Base-by-base conservation (phyloP, 2,329 filamentous ascomycete species). In the Alternaria tenuissima region DNA sequence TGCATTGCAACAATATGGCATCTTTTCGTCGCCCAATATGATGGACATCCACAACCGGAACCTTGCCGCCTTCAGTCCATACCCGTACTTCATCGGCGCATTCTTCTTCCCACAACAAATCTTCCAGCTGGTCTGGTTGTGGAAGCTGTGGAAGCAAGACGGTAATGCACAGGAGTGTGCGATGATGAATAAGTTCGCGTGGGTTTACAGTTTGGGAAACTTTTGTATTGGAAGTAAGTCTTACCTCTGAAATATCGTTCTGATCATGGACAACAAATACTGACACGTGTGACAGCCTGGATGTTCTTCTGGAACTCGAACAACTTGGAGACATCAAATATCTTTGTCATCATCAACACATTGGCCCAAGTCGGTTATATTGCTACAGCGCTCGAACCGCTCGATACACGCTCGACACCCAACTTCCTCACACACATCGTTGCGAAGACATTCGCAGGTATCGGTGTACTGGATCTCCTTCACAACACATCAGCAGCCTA, bases 81-180 rank as follows among this genome's bases (percentile, higher is more conserved):
- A 87, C 58, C 85, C 86, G 1, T 85, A 81, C 68, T 86, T 87
- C 75, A 87, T 88, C 61, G 86, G 78, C 0, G 84, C 77, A 16
- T 88, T 88, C 78, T 88, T 88, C 79, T 86, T 86, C 71, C 85
- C 85, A 0, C 86, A 88, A 70, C 86, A 88, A 70, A 68, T 88
- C 4, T 83, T 87, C 70, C 85, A 88, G 72, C 68, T 87, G 3
- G 81, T 78, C 3, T 88, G 85, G 86, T 74, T 88, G 5, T 88
- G 85, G 76, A 81, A 82, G 61, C 77, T 88, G 2, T 86, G 81
- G 78, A 83, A 80, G 52, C 76, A 84, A 8, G 78, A 83, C 49
- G 73, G 79, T 0, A 81, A 76, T 36, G 73, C 77, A 41, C 78
- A 79, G 46, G 83, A 87, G 34, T 65, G 83, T 1, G 75, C 80